Evolutionary conservation across 441 rosid genomes (phyloP).

Genomic region (Capsella rubella): DNA sequence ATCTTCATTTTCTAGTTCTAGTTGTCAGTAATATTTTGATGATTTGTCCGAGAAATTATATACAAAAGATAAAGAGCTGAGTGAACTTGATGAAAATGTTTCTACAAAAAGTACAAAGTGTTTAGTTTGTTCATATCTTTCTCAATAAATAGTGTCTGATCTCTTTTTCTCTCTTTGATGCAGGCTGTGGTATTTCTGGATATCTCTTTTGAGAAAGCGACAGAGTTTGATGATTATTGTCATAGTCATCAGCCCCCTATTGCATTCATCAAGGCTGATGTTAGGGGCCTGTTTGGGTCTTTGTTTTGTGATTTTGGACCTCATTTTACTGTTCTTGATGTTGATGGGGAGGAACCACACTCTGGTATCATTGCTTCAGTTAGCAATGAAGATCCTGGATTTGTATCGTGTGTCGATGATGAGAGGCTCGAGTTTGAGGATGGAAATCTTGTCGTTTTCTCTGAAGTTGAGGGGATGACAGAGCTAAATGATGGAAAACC

Average conservation of each 20-base stretch:
- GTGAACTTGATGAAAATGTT: slow-evolving; percentile 9
- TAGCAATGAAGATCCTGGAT: slow-evolving; percentile 82
- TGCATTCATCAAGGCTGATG: slow-evolving; percentile 89
- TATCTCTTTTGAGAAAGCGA: slow-evolving; percentile 67
- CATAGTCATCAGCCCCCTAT: slow-evolving; percentile 84
- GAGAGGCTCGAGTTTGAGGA: slow-evolving; percentile 97
- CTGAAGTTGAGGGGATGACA: slow-evolving; percentile 92
- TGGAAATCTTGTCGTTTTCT: slow-evolving; percentile 92
- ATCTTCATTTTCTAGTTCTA: neutral
- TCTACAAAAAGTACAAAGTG: neutral
- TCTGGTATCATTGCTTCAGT: slow-evolving; percentile 93
- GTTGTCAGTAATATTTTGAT: slow-evolving; percentile 7
- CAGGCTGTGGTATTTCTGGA: slow-evolving; percentile 94
- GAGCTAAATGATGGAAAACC: slow-evolving; percentile 94
- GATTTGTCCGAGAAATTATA: neutral
- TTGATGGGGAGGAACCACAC: slow-evolving; percentile 92
- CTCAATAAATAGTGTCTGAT: neutral
- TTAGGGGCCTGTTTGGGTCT: slow-evolving; percentile 91
- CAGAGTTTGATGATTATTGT: slow-evolving; percentile 81
- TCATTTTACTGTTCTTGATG: slow-evolving; percentile 83
- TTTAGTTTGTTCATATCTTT: slow-evolving; percentile 14
- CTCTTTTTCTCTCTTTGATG: slow-evolving; percentile 32
- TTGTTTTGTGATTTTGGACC: slow-evolving; percentile 97
- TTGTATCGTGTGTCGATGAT: slow-evolving; percentile 91
- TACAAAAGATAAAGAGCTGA: neutral